Conservation (phyloP, 371 early-diverging fungal species). For the Coemansia sp. region DNA sequence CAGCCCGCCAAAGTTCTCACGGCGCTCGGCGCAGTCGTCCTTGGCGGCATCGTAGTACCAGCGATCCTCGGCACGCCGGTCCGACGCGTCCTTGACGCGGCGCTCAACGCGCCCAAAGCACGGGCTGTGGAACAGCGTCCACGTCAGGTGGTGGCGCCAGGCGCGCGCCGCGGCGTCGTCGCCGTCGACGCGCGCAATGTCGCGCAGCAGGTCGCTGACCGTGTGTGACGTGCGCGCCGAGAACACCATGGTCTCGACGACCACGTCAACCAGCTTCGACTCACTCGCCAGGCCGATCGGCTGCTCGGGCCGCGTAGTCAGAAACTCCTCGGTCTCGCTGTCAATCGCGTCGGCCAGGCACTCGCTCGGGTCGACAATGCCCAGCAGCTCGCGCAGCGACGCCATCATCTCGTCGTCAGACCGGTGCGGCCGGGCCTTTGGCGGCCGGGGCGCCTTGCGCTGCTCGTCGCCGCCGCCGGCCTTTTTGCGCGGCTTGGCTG, state of each 20-base stretch:
- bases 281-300: slow-evolving; percentile 14
- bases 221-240: slow-evolving; percentile 53
- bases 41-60: slow-evolving; percentile 51
- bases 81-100: slow-evolving; percentile 50
- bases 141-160: slow-evolving; percentile 44
- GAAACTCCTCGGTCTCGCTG: slow-evolving; percentile 42
- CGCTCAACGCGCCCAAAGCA: slow-evolving; percentile 53
- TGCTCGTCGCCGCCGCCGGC: background rate
- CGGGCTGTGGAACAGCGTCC: slow-evolving; percentile 33
- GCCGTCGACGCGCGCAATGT: slow-evolving; percentile 32
- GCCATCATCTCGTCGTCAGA: slow-evolving; percentile 41
- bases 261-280: slow-evolving; percentile 34
- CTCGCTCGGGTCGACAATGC: slow-evolving; percentile 47
- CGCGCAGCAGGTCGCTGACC: slow-evolving; percentile 50
- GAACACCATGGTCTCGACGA: slow-evolving; percentile 51
- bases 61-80: slow-evolving; percentile 49
- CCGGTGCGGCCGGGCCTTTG: background rate
- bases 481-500: slow-evolving; percentile 14
- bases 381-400: slow-evolving; percentile 44
- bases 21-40: slow-evolving; percentile 44
- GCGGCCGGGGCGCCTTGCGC: slow-evolving; percentile 1
- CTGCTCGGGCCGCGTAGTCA: slow-evolving; percentile 26
- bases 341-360: slow-evolving; percentile 43
- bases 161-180: slow-evolving; percentile 8
- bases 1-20: slow-evolving; percentile 49